Conservation (phyloP, 176 grass and related monocot species). For the Areca catechu region DNA sequence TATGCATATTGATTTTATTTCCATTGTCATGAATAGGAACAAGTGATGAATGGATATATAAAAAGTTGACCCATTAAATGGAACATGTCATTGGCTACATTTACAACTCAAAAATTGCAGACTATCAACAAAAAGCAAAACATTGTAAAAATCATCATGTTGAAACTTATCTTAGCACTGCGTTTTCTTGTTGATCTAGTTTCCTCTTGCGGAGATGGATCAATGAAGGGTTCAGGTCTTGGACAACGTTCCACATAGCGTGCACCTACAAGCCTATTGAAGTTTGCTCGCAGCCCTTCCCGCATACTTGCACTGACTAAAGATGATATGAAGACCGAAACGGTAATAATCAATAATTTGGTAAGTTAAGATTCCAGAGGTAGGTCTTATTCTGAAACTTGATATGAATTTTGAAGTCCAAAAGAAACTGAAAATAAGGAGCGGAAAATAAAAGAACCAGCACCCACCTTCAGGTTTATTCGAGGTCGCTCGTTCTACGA, state of each 20-base stretch:
- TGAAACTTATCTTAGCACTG: constrained; percentile 53
- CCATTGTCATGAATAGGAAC: no score
- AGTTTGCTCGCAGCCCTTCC: constrained; percentile 44
- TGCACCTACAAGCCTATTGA: constrained; percentile 50
- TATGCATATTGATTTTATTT: no score
- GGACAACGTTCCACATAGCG: constrained; percentile 86
- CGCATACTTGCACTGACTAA: constrained; percentile 14
- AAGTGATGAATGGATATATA: no score
- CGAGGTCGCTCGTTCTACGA: constrained; percentile 40
- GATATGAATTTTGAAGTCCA: no score
- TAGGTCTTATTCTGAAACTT: no score
- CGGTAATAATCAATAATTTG: background rate
- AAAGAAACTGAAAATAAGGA: no score
- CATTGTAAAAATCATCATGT: no score
- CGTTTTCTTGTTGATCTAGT: constrained; percentile 41
- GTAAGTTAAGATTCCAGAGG: background rate
- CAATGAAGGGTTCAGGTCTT: constrained; percentile 58
- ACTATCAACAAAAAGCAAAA: no score
- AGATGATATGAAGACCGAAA: background rate
- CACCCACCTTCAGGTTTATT: constrained; percentile 29
- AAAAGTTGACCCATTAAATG: no score
- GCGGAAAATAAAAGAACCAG: background rate
- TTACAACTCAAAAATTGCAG: no score
- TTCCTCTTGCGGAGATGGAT: constrained; percentile 41
- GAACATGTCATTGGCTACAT: no score